phyloP scores from a whole-genome alignment of 441 rosid genomes.

The Populus hybrid region DNA sequence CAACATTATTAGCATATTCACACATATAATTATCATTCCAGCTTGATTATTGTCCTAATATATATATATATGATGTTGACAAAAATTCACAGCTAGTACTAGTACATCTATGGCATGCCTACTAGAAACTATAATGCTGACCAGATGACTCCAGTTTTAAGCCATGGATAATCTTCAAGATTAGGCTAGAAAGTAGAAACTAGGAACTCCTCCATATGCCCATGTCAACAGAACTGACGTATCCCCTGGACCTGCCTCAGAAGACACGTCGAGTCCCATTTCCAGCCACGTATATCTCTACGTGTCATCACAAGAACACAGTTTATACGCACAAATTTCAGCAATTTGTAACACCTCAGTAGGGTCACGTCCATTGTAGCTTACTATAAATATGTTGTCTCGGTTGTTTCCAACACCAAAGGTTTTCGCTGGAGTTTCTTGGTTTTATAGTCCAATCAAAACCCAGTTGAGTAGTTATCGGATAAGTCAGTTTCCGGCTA shows the following conservation, averaged over 20 bases:
- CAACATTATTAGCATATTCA: no score
- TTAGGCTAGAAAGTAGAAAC: not conserved
- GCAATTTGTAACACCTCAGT: not conserved
- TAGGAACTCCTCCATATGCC: not conserved
- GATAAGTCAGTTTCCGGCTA: slow-evolving; percentile 15
- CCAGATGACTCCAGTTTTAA: no score
- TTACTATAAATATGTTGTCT: slow-evolving; percentile 9
- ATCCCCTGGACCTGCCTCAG: slow-evolving; percentile 12
- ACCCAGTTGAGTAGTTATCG: slow-evolving; percentile 11
- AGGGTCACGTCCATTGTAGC: not conserved
- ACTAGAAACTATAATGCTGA: no score
- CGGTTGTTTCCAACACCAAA: slow-evolving; percentile 13
- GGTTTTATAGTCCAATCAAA: slow-evolving; percentile 23
- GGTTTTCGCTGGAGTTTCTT: not conserved
- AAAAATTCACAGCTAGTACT: no score
- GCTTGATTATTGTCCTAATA: no score
- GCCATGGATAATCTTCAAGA: not conserved
- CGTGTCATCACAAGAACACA: slow-evolving; percentile 9
- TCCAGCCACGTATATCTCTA: slow-evolving; percentile 20
- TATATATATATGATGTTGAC: no score
- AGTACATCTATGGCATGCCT: no score
- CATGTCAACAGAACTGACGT: slow-evolving; percentile 10
- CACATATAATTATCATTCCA: no score
- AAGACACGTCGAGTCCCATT: slow-evolving; percentile 13
- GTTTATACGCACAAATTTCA: not conserved